A percentile compares a stretch with the other conserved stretches of the same genome.
Evolutionary conservation across 2,329 filamentous ascomycete genomes (phyloP).

Genomic region (Verticillium dahliae): DNA sequence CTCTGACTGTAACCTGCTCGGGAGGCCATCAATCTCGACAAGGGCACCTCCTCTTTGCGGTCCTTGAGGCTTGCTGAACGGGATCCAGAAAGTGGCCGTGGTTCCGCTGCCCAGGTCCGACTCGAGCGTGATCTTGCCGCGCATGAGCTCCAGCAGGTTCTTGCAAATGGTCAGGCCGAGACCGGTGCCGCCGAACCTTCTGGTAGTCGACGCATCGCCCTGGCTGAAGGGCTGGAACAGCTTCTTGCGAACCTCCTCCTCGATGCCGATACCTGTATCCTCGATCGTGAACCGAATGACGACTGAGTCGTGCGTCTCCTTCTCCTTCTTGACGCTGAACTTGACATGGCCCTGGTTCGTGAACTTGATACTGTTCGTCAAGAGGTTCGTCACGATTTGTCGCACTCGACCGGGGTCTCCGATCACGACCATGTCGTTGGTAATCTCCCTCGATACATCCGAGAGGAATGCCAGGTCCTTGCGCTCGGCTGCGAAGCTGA

Average conservation of each 20-base stretch:
- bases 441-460: conserved; percentile 56
- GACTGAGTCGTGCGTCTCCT: conserved; percentile 57
- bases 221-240: conserved; percentile 79
- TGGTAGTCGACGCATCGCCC: conserved; percentile 71
- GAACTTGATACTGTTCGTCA: conserved; percentile 74
- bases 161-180: conserved; percentile 76
- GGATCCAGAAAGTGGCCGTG: conserved; percentile 69
- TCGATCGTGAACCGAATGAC: conserved; percentile 66
- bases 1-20: conserved; percentile 60
- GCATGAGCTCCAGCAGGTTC: conserved; percentile 74
- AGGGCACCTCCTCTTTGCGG: conserved; percentile 32
- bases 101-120: conserved; percentile 64
- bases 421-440: conserved; percentile 68
- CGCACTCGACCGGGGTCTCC: conserved; percentile 79
- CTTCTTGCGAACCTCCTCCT: conserved; percentile 65
- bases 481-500: conserved; percentile 75
- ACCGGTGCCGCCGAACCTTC: conserved; percentile 73
- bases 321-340: conserved; percentile 57
- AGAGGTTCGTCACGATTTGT: conserved; percentile 74
- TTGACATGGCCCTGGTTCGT: conserved; percentile 62
- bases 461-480: conserved; percentile 69
- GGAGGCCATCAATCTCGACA: conserved; percentile 56
- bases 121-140: conserved; percentile 64
- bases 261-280: conserved; percentile 77
- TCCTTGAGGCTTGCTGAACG: conserved; percentile 64